These are phyloP conservation scores for Colletotrichum endophyticum DNA, from an alignment of 2,329 filamentous ascomycete genomes.

Conservation along the genomic window DNA sequence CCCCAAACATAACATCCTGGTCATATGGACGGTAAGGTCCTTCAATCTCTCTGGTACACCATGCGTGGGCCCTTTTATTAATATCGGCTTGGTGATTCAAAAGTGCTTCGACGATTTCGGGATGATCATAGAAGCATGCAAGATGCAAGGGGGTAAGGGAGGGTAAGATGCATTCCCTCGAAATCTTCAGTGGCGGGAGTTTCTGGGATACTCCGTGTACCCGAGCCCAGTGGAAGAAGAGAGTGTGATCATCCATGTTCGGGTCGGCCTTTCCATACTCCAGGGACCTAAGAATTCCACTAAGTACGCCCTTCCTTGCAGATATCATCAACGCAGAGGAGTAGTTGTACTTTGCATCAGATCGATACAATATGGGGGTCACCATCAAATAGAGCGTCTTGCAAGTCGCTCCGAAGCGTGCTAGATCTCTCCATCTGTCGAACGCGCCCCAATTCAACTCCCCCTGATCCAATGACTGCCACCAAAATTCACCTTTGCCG, in stretches of 20 bases:
- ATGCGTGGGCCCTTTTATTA: neutral
- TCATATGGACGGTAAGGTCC: neutral
- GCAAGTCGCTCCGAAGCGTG: neutral
- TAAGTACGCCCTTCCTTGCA: neutral
- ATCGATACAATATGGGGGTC: neutral
- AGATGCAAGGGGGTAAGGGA: neutral
- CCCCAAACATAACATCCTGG: neutral
- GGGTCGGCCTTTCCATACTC: neutral
- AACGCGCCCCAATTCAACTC: neutral
- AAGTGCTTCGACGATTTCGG: neutral
- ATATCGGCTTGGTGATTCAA: neutral
- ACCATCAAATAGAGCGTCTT: neutral
- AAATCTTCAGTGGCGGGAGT: neutral
- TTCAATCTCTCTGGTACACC: neutral
- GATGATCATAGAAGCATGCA: neutral
- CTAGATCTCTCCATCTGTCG: neutral
- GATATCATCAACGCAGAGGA: neutral
- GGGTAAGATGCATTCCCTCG: neutral
- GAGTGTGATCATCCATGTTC: neutral
- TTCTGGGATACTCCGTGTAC: neutral
- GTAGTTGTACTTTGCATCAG: neutral
- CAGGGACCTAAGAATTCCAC: neutral
- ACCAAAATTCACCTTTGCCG: neutral
- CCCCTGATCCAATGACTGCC: neutral
- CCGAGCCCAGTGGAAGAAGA: neutral